Conservation (phyloP, 2,329 filamentous ascomycete species). For the Trichoderma atroviride region DNA sequence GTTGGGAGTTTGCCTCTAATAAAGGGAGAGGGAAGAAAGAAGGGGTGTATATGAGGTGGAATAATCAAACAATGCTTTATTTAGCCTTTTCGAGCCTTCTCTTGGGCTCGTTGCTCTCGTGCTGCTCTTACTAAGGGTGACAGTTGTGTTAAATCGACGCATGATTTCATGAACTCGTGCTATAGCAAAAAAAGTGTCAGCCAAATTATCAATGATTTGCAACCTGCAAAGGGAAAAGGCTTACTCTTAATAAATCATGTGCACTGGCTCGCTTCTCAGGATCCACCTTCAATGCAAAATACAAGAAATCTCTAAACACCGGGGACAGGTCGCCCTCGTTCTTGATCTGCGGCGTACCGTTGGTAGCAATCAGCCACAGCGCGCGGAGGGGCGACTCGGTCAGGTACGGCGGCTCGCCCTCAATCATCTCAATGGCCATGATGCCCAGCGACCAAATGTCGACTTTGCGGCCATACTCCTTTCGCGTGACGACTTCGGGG, state of each 20-base stretch:
- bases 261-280: constrained; percentile 96
- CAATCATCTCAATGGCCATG: constrained; percentile 99
- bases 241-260: constrained; percentile 87
- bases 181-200: constrained; percentile 40
- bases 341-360: constrained; percentile 93
- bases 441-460: constrained; percentile 99
- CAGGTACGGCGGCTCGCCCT: constrained; percentile 94
- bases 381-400: constrained; percentile 93
- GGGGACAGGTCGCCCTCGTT: constrained; percentile 80
- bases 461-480: constrained; percentile 97
- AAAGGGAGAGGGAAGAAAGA: neutral
- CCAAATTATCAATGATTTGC: constrained; percentile 32
- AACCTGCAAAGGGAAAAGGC: constrained; percentile 36
- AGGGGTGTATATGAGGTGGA: neutral
- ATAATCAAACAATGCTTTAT: constrained; percentile 14
- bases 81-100: constrained; percentile 70
- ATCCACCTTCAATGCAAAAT: constrained; percentile 93
- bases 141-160: constrained; percentile 73
- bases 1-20: neutral
- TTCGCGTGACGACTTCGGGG: constrained; percentile 93
- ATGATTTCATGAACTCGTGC: constrained; percentile 81
- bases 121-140: constrained; percentile 87
- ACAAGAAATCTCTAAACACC: constrained; percentile 88
- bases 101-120: constrained; percentile 79
- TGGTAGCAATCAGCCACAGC: constrained; percentile 94